Evolutionary conservation across 2,329 filamentous ascomycete genomes (phyloP).

Genomic region (Aspergillus bombycis): DNA sequence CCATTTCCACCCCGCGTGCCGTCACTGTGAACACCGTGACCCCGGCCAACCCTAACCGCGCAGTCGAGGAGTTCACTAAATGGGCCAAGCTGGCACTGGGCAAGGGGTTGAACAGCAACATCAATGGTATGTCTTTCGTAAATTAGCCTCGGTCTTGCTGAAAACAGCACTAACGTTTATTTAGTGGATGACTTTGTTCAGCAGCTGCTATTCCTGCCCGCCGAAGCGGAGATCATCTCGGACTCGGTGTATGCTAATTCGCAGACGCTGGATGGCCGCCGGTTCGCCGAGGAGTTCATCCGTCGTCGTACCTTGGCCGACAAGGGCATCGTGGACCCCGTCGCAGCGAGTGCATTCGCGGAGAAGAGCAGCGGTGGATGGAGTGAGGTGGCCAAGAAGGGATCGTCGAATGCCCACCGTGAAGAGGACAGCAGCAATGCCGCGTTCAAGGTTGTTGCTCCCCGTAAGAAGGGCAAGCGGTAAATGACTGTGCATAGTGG

Average conservation of each 20-base stretch:
- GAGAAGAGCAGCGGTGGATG: conserved; percentile 70
- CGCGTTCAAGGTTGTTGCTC: conserved; percentile 86
- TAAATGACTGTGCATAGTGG: conserved; percentile 44
- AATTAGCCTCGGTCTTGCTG: neutral
- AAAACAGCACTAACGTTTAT: conserved; percentile 37
- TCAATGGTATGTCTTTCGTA: conserved; percentile 59
- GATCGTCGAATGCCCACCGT: conserved; percentile 55
- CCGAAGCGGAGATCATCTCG: conserved; percentile 79
- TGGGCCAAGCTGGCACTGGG: conserved; percentile 82
- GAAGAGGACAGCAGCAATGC: conserved; percentile 52
- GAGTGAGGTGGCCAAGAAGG: conserved; percentile 98
- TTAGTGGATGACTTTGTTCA: conserved; percentile 80
- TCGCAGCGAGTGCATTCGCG: conserved; percentile 56
- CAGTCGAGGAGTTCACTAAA: conserved; percentile 90
- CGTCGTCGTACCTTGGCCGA: conserved; percentile 91
- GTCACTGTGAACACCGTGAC: conserved; percentile 51
- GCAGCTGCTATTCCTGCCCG: conserved; percentile 73
- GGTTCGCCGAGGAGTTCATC: conserved; percentile 93
- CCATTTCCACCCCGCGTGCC: conserved; percentile 54
- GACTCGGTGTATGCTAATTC: conserved; percentile 88
- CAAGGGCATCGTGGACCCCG: conserved; percentile 77
- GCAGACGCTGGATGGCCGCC: conserved; percentile 85
- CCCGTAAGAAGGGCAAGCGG: conserved; percentile 86
- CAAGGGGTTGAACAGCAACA: conserved; percentile 70
- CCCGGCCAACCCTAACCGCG: conserved; percentile 57